Evolutionary conservation across 805 yeast genomes (phyloP), one percentile per base, ranked within the genome.

Genomic region (Metschnikowia kofuensis): DNA sequence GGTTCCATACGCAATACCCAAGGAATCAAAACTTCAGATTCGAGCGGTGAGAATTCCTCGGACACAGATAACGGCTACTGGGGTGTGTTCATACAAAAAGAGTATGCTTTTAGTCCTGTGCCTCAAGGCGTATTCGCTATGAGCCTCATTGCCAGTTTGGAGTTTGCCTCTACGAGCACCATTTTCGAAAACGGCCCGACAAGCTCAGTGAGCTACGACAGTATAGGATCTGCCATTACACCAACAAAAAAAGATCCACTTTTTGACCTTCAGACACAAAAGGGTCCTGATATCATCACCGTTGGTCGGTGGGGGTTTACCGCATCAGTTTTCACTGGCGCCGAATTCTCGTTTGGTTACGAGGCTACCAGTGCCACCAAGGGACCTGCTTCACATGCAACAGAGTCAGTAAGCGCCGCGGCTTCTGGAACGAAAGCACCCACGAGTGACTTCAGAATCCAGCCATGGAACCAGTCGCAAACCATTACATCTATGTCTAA

Each of bases 231-330:
- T 8, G 11, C 31, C 7, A 34, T 42, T 13, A 16, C 13, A 10
- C 14, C 35, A 10, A 42, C 49, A 10, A 42, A 37, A 16, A 12
- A 6, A 9, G 28, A 46, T 32, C 45, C 49, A 13, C 12, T 47
- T 26, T 31, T 47, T 27, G 26, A 11, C 4, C 42, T 47, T 26
- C 26, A 26, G 4, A 38, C 34, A 1, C 5, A 41, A 14, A 8
- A 27, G n/a, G 49, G 49, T 6, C 38, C 49, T 6, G 21, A 47
- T 14, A 27, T 30, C 30, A 31, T 47, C 39, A 37, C 15, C 10
- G 42, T 47, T 14, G 29, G 37, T n/a, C 27, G 30, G 5, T 47
- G 42, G 49, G n/a, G 42, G 11, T 32, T 36, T 12, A 29, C 42
- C 13, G 7, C 39, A 4, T 5, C 35, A 4, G 35, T 29, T 45